Evolutionary conservation across 768 basidiomycete genomes (phyloP).

Genomic region (Termitomyces titanicus): DNA sequence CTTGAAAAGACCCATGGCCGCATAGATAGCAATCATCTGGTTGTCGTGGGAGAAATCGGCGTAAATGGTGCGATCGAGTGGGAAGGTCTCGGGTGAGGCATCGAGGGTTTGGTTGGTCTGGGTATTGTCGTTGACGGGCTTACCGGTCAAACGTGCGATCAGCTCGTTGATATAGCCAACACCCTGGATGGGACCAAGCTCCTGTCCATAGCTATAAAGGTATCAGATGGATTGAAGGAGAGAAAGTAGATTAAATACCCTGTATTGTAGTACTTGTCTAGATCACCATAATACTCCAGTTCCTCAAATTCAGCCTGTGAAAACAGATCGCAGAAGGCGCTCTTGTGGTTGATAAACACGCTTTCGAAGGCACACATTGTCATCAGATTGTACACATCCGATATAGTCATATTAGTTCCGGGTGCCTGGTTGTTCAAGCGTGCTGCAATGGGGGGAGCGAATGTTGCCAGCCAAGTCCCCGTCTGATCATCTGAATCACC

Average conservation of each 20-base stretch:
- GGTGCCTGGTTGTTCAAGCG: constrained; percentile 61
- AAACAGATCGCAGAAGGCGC: constrained; percentile 78
- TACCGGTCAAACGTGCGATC: constrained; percentile 70
- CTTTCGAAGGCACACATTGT: constrained; percentile 81
- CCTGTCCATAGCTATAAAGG: constrained; percentile 54
- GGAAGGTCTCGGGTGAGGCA: constrained; percentile 61
- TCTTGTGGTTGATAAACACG: constrained; percentile 43
- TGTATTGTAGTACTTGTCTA: constrained; percentile 76
- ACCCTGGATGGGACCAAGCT: constrained; percentile 72
- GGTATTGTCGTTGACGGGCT: constrained; percentile 62
- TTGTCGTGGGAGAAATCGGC: constrained; percentile 88
- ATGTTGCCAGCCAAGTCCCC: constrained; percentile 52
- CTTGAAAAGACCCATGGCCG: constrained; percentile 52
- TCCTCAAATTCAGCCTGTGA: constrained; percentile 54
- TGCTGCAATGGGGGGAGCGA: constrained; percentile 49
- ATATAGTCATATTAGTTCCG: constrained; percentile 52
- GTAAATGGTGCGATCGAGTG: constrained; percentile 60
- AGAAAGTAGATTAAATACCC: constrained; percentile 42
- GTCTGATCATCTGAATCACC: constrained; percentile 41
- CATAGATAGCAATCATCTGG: constrained; percentile 76
- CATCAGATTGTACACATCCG: constrained; percentile 59
- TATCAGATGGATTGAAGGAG: not conserved
- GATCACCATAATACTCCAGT: constrained; percentile 68
- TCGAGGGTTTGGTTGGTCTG: constrained; percentile 78
- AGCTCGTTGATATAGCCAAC: constrained; percentile 89